A percentile compares a stretch with the other conserved stretches of the same genome.
Conservation (phyloP, 768 basidiomycete species). For the Kwoniella pini region DNA sequence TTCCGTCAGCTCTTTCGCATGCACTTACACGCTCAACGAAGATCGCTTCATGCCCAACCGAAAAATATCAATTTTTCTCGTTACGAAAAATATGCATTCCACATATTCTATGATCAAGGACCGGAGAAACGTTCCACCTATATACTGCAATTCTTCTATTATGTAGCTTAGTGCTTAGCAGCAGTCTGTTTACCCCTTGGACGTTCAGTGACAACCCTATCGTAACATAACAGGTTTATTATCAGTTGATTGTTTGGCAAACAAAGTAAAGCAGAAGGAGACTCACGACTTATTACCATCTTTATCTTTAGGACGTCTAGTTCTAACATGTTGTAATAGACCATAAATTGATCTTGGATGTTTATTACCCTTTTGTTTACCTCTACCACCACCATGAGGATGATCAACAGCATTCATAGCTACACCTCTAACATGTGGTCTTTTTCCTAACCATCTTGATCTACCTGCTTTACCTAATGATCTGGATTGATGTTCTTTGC, state of each 20-base stretch:
- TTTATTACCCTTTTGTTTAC: conserved; percentile 95
- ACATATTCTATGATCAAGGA: no score
- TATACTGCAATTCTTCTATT: no score
- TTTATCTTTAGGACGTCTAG: conserved; percentile 80
- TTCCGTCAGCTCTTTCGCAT: no score
- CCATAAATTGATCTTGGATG: conserved; percentile 90
- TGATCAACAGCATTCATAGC: conserved; percentile 86
- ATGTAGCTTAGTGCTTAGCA: conserved; percentile 33
- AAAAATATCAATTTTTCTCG: no score
- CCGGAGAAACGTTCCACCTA: no score
- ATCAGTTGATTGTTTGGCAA: no score
- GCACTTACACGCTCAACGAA: no score
- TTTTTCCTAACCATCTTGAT: conserved; percentile 76
- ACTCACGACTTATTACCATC: conserved; percentile 70
- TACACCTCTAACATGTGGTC: conserved; percentile 87
- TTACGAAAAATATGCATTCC: no score
- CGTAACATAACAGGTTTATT: no score
- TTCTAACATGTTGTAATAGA: conserved; percentile 88
- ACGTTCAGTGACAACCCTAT: conserved; percentile 52
- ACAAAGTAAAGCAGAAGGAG: no score
- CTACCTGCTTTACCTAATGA: conserved; percentile 90
- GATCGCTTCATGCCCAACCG: no score
- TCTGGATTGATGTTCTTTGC: conserved; percentile 76
- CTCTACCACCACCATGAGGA: conserved; percentile 93
- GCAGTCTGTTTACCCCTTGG: conserved; percentile 45